These are phyloP conservation scores for Cladobotryum mycophilum DNA, from an alignment of 2,329 filamentous ascomycete genomes.

Conservation along the genomic window DNA sequence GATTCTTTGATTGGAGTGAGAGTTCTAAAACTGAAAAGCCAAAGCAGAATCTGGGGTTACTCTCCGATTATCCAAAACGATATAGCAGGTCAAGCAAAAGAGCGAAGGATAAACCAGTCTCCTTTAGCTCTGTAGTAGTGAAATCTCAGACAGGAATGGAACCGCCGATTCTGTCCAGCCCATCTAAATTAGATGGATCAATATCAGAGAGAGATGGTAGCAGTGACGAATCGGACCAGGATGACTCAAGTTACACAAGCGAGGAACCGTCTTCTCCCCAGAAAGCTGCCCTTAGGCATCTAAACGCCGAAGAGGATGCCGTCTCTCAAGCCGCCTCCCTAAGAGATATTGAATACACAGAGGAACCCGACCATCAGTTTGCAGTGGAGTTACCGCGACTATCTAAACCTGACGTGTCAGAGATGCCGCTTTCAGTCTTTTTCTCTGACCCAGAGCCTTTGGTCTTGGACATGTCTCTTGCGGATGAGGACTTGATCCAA, in stretches of 20 bases:
- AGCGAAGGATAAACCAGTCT: slow-evolving; percentile 22
- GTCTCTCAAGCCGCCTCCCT: slow-evolving; percentile 47
- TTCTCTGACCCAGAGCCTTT: slow-evolving; percentile 55
- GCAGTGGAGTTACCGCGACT: slow-evolving; percentile 44
- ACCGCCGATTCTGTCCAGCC: slow-evolving; percentile 24
- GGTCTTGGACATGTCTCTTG: slow-evolving; percentile 36
- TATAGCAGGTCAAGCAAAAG: slow-evolving; percentile 37
- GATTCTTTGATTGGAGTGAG: slow-evolving; percentile 43
- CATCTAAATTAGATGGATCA: slow-evolving; percentile 30
- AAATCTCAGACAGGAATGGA: slow-evolving; percentile 23
- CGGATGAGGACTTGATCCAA: slow-evolving; percentile 57
- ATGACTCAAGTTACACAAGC: slow-evolving; percentile 45
- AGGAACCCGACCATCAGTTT: slow-evolving; percentile 41
- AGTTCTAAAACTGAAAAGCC: slow-evolving; percentile 24
- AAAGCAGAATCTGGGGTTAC: slow-evolving; percentile 26
- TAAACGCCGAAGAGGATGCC: slow-evolving; percentile 44
- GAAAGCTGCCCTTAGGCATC: slow-evolving; percentile 40
- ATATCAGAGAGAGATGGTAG: slow-evolving; percentile 42
- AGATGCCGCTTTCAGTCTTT: slow-evolving; percentile 47
- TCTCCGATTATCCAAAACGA: slow-evolving; percentile 42
- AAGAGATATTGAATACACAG: slow-evolving; percentile 41
- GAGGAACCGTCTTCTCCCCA: slow-evolving; percentile 45
- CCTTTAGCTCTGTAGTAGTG: slow-evolving; percentile 21
- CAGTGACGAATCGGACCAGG: slow-evolving; percentile 50
- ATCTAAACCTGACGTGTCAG: slow-evolving; percentile 41